Evolutionary conservation across 2,329 filamentous ascomycete genomes (phyloP).

Genomic region (Calonectria pteridis): DNA sequence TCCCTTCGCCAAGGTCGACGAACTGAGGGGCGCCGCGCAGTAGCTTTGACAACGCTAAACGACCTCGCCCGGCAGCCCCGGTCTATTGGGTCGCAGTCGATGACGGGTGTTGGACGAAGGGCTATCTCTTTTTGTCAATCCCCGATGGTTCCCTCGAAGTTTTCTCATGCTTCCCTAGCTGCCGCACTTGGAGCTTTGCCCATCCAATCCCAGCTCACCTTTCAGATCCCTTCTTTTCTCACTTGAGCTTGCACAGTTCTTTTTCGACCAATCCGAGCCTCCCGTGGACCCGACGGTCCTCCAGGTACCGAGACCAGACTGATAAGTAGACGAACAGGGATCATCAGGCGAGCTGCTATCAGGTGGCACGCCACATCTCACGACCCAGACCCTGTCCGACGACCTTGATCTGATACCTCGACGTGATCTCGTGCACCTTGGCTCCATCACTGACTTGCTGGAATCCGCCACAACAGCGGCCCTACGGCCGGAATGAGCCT

Average conservation of each 20-base stretch:
- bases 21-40: slow-evolving; percentile 15
- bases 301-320: slow-evolving; percentile 38
- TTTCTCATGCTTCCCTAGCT: slow-evolving; percentile 15
- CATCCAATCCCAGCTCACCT: slow-evolving; percentile 5
- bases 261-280: slow-evolving; percentile 29
- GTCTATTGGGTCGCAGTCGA: slow-evolving; percentile 25
- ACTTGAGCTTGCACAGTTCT: slow-evolving; percentile 8
- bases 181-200: background rate
- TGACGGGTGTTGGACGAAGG: slow-evolving; percentile 9
- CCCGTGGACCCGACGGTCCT: slow-evolving; percentile 28
- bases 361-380: slow-evolving; percentile 44
- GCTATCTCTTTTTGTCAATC: slow-evolving; percentile 15
- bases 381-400: slow-evolving; percentile 38
- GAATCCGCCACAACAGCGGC: slow-evolving; percentile 22
- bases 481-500: slow-evolving; percentile 31
- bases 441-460: slow-evolving; percentile 35
- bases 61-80: slow-evolving; percentile 34
- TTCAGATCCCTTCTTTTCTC: slow-evolving; percentile 4
- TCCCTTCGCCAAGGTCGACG: slow-evolving; percentile 21
- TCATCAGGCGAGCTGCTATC: slow-evolving; percentile 45
- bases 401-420: slow-evolving; percentile 41
- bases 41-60: slow-evolving; percentile 25
- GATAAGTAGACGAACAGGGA: slow-evolving; percentile 43
- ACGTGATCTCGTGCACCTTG: slow-evolving; percentile 40
- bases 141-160: slow-evolving; percentile 6